These are phyloP conservation scores for Xylariaceae sp. DNA, from an alignment of 2,329 filamentous ascomycete genomes.

Conservation along the genomic window DNA sequence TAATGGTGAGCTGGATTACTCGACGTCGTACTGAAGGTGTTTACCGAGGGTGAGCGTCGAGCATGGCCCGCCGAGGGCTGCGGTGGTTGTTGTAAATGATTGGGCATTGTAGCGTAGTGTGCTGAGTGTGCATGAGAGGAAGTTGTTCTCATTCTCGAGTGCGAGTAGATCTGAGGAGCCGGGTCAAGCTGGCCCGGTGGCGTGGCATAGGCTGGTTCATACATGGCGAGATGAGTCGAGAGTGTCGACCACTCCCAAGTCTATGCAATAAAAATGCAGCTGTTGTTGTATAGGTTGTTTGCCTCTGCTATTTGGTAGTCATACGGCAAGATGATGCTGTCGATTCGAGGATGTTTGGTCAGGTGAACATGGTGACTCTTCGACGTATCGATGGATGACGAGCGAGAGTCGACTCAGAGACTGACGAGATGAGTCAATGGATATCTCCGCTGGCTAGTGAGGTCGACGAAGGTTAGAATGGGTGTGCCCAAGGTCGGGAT, in stretches of 20 bases:
- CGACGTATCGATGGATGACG: not conserved
- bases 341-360: not conserved
- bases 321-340: not conserved
- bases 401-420: not conserved
- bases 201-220: constrained; percentile 30
- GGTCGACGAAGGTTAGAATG: constrained; percentile 2
- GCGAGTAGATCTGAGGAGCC: constrained; percentile 40
- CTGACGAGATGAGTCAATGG: constrained; percentile 4
- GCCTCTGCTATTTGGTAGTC: not conserved
- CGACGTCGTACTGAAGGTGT: constrained; percentile 66
- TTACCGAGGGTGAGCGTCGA: constrained; percentile 58
- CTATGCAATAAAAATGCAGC: constrained; percentile 10
- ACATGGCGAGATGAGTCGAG: constrained; percentile 24
- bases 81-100: constrained; percentile 33
- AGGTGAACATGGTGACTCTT: not conserved
- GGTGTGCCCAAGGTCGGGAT: not conserved
- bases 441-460: not conserved
- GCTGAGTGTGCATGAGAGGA: constrained; percentile 49
- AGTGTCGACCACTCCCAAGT: constrained; percentile 8
- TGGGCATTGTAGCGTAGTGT: constrained; percentile 28
- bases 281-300: not conserved
- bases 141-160: constrained; percentile 52
- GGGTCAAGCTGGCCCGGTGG: constrained; percentile 30
- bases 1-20: constrained; percentile 58
- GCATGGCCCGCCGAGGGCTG: constrained; percentile 35